phyloP scores from a whole-genome alignment of 495 filamentous ascomycete species.

The Podospora fimiseda region DNA sequence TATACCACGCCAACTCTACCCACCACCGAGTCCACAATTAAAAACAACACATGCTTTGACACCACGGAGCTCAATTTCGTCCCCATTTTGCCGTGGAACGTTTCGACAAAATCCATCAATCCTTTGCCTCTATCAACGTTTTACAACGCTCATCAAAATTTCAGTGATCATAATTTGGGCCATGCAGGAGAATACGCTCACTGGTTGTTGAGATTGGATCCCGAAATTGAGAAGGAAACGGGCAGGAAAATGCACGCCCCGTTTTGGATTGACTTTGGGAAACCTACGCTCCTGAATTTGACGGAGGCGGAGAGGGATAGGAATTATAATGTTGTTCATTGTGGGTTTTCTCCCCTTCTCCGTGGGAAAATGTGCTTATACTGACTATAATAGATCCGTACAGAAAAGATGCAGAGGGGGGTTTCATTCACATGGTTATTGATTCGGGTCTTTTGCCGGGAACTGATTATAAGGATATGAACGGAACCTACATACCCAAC shows the following conservation, averaged over 20 bases:
- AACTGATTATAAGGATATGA: background rate
- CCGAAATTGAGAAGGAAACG: conserved; percentile 10
- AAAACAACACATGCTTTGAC: conserved; percentile 5
- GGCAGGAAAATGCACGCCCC: conserved; percentile 2
- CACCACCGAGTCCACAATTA: conserved; percentile 1
- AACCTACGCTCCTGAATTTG: conserved; percentile 9
- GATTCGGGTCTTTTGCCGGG: background rate
- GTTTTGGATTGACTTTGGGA: conserved; percentile 7
- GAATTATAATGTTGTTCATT: conserved; percentile 6
- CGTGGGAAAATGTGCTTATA: background rate
- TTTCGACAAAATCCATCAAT: conserved; percentile 7
- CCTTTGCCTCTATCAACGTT: conserved; percentile 5
- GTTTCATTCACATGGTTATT: conserved; percentile 15
- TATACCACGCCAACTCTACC: background rate
- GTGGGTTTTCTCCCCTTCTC: background rate
- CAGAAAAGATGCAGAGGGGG: too few species aligned
- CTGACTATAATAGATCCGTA: too few species aligned
- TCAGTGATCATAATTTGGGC: conserved; percentile 1
- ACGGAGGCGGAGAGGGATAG: background rate
- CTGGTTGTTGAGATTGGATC: conserved; percentile 24
- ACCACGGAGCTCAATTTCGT: conserved; percentile 7
- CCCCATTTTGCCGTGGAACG: conserved; percentile 19
- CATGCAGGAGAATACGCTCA: conserved; percentile 20
- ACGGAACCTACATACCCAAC: background rate
- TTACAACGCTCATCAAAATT: conserved; percentile 12